A percentile compares a stretch with the other conserved stretches of the same genome.
Conservation (phyloP, 1,284 basidiomycete species). For the Hypsizygus ulmarius region DNA sequence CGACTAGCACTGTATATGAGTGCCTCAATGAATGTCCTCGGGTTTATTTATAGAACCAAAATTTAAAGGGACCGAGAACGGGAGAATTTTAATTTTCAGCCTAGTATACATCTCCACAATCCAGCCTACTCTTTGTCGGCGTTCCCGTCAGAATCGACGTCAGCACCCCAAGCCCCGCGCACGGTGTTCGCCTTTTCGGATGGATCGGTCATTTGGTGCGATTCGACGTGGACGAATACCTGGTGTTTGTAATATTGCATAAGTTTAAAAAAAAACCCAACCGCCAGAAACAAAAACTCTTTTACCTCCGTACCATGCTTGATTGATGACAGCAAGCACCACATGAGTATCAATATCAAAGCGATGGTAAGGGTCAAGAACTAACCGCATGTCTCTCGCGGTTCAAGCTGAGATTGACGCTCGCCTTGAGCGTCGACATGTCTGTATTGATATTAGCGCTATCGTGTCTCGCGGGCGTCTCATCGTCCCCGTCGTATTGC, state of each 20-base stretch:
- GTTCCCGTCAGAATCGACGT: too few species aligned
- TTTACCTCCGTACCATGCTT: slow-evolving; percentile 5
- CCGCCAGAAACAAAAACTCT: background rate
- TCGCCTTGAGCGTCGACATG: background rate
- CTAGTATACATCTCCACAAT: too few species aligned
- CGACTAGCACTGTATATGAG: too few species aligned
- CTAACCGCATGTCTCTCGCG: background rate
- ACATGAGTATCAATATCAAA: background rate
- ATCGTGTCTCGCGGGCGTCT: background rate
- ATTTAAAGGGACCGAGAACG: too few species aligned
- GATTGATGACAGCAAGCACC: background rate
- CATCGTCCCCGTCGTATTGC: slow-evolving; percentile 5
- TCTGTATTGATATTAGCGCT: background rate
- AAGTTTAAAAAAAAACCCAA: too few species aligned
- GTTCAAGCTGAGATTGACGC: background rate
- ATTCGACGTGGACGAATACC: slow-evolving; percentile 14
- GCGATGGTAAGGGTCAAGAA: background rate
- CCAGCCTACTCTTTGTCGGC: too few species aligned
- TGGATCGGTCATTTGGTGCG: slow-evolving; percentile 7
- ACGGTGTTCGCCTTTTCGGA: background rate
- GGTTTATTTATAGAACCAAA: too few species aligned
- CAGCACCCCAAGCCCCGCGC: too few species aligned
- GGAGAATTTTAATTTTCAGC: too few species aligned
- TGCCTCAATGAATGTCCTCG: too few species aligned
- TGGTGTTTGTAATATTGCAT: too few species aligned